A percentile compares a stretch with the other conserved stretches of the same genome.
Evolutionary conservation across 2,329 filamentous ascomycete genomes (phyloP).

Genomic region (Aspergillus sp.): DNA sequence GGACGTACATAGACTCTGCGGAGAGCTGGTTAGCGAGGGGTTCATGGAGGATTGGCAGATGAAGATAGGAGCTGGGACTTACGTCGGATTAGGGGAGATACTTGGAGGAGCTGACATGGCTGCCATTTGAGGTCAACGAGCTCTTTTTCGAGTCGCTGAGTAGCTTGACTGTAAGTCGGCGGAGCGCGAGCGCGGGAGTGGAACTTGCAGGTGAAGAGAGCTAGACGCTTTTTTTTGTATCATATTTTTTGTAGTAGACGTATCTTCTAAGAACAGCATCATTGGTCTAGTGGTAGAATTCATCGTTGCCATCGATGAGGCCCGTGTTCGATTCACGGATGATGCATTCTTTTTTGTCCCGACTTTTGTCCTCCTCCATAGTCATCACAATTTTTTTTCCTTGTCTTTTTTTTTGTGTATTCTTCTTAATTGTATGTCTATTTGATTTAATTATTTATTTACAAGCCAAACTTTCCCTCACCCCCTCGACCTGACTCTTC

Average conservation of each 20-base stretch:
- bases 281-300: conserved; percentile 47
- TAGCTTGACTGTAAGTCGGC: conserved; percentile 3
- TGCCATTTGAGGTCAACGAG: conserved; percentile 36
- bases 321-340: conserved; percentile 48
- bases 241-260: rapidly evolving
- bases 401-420: neutral
- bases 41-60: neutral
- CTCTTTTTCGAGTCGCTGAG: conserved; percentile 7
- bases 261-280: conserved; percentile 26
- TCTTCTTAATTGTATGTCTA: neutral
- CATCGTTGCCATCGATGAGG: conserved; percentile 47
- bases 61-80: conserved; percentile 15
- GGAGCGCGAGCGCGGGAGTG: neutral
- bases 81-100: conserved; percentile 41
- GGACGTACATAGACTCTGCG: conserved; percentile 41
- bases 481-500: conserved; percentile 31
- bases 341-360: conserved; percentile 33
- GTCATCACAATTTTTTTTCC: neutral
- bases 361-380: neutral
- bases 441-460: conserved; percentile 1
- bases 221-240: neutral
- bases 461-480: conserved; percentile 18
- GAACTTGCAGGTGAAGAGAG: neutral
- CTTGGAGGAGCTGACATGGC: conserved; percentile 26
- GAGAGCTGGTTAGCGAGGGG: conserved; percentile 13